Percentiles rank a stretch among this genome's conserved stretches.
Evolutionary conservation across 495 filamentous ascomycete genomes (phyloP).

Genomic region (Zalerion maritima): DNA sequence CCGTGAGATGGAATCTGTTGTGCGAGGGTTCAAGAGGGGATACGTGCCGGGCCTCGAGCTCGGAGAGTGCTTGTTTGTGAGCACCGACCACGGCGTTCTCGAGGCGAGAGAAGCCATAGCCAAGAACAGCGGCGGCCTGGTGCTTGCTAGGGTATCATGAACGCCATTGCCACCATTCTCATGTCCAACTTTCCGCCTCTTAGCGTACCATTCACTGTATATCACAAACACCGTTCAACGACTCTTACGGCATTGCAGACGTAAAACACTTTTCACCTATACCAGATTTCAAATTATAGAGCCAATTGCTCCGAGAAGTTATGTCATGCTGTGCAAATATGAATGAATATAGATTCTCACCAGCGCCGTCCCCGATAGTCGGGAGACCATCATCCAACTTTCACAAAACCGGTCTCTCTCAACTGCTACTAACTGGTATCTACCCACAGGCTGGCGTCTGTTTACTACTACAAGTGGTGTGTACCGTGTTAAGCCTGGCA

Average conservation of each 20-base stretch:
- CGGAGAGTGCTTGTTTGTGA: conserved; percentile 73
- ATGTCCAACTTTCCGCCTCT: too few species aligned
- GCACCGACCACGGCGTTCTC: conserved; percentile 64
- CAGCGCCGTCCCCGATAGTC: too few species aligned
- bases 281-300: not conserved
- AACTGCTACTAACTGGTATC: too few species aligned
- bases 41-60: conserved; percentile 59
- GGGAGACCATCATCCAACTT: too few species aligned
- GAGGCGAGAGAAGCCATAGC: conserved; percentile 79
- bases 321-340: too few species aligned
- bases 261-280: not conserved
- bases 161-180: too few species aligned
- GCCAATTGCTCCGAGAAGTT: not conserved
- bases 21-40: conserved; percentile 47
- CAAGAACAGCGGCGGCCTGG: conserved; percentile 69
- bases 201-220: conserved; percentile 2
- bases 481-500: too few species aligned
- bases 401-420: too few species aligned
- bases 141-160: conserved; percentile 57
- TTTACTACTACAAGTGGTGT: too few species aligned
- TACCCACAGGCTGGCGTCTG: too few species aligned
- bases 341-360: too few species aligned
- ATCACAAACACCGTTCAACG: not conserved
- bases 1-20: conserved; percentile 42
- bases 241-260: not conserved